These are phyloP conservation scores for Plasmodium vivax DNA, from an alignment of 169 alveolate genomes.

Conservation along the genomic window DNA sequence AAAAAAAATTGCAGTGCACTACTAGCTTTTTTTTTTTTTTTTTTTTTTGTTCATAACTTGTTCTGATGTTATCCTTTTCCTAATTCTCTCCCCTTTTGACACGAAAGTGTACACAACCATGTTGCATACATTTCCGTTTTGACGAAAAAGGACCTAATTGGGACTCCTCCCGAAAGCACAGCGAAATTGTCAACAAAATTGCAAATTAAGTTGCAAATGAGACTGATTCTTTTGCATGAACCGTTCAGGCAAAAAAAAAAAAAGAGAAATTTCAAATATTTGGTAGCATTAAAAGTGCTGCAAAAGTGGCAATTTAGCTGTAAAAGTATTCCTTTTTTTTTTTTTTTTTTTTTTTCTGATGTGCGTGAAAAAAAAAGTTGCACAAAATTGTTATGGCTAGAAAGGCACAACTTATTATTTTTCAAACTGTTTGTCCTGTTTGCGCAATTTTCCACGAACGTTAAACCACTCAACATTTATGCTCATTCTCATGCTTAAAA, in stretches of 20 bases:
- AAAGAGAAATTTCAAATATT: not conserved
- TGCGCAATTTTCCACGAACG: not conserved
- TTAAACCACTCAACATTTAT: not conserved
- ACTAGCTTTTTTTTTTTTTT: not conserved
- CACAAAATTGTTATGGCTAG: not conserved
- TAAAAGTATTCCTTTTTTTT: not conserved
- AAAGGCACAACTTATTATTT: not conserved
- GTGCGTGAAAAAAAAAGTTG: not conserved
- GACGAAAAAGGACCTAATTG: not conserved
- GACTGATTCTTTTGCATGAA: not conserved
- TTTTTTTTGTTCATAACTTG: not conserved
- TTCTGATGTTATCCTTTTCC: not conserved
- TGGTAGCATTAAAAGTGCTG: not conserved
- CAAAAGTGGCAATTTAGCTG: not conserved
- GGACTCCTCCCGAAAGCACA: not conserved
- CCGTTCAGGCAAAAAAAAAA: constrained; percentile 6
- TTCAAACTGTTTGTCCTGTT: not conserved
- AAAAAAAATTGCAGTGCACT: not conserved
- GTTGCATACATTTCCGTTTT: not conserved
- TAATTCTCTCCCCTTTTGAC: not conserved
- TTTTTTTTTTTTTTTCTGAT: not conserved
- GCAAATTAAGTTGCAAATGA: not conserved
- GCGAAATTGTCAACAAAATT: not conserved
- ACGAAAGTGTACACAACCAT: not conserved
- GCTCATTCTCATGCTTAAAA: not conserved